Evolutionary conservation across 495 filamentous ascomycete species (phyloP).

Genomic region (Apodospora peruviana): DNA sequence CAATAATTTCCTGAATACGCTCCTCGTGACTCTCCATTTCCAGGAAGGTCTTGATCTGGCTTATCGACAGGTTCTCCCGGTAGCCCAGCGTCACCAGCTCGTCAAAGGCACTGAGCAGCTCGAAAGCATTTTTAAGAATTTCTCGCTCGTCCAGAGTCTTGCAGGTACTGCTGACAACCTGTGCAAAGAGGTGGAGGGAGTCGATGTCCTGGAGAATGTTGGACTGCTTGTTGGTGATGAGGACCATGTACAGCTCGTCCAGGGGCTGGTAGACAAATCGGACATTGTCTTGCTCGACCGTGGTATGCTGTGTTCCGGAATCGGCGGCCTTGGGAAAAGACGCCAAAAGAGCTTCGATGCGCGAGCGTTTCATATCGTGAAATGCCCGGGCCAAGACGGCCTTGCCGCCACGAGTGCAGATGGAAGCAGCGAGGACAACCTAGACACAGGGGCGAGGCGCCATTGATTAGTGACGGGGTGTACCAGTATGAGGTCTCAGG

Average conservation of each 20-base stretch:
- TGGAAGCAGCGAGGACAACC: slow-evolving; percentile 98
- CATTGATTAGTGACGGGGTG: not conserved
- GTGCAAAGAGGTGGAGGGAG: slow-evolving; percentile 92
- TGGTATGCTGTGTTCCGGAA: slow-evolving; percentile 92
- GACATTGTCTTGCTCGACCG: slow-evolving; percentile 97
- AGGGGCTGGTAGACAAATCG: slow-evolving; percentile 98
- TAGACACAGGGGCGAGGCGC: not conserved
- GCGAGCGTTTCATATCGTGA: slow-evolving; percentile 88
- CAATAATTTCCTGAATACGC: slow-evolving; percentile 95
- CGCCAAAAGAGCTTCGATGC: slow-evolving; percentile 92
- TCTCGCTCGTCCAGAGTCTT: slow-evolving; percentile 93
- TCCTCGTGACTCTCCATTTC: slow-evolving; percentile 99
- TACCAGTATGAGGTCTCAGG: too few relatives aligned
- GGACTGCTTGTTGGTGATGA: slow-evolving; percentile 98
- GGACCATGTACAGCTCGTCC: slow-evolving; percentile 98
- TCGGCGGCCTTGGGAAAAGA: slow-evolving; percentile 96
- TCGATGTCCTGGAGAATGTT: slow-evolving; percentile 99
- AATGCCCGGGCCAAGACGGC: slow-evolving; percentile 95
- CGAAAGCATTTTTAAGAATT: slow-evolving; percentile 89
- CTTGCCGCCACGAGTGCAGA: slow-evolving; percentile 97
- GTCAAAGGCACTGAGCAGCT: slow-evolving; percentile 92
- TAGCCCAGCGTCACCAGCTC: slow-evolving; percentile 94
- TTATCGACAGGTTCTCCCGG: slow-evolving; percentile 87
- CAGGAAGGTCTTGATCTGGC: slow-evolving; percentile 96
- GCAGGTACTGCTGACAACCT: slow-evolving; percentile 94